Evolutionary conservation across 805 yeast genomes (phyloP), one percentile per base, ranked within the genome.

Genomic region (Candida schatavii): DNA sequence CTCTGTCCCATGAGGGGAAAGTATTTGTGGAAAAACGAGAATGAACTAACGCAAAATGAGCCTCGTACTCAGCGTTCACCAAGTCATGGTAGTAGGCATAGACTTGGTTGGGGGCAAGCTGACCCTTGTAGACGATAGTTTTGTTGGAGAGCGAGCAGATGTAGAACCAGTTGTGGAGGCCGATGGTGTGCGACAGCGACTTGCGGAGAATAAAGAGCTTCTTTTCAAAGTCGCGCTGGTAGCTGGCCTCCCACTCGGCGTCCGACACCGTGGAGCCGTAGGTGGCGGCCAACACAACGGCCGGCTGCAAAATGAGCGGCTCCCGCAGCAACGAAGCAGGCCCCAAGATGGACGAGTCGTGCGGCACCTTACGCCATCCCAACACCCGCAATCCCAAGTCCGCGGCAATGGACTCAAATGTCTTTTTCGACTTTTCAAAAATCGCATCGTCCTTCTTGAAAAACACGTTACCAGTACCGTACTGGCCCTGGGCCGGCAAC

Each of bases 1-100:
- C 98, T 68, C 99, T 81, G 69, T 93, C 99, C 99, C 99, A 91
- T n/a, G 97, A 88, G 37, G 99, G 99, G 80, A 91, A 91, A 37
- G 99, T 91, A 67, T 91, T 91, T 25, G 99, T 91, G 44, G 97
- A 89, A 75, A 91, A 91, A 63, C 99, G 81, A 19, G 98, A 90
- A 71, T 91, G 99, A 39, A 91, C 98, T 32, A 91, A 76, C 13
- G 97, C 96, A 74, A 93, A 88, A 61, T 90, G 97, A 35, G 95
- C 93, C 69, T 88, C 91, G 66, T 82, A 91, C 58, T 89, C 93
- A 21, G 89, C 91, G 62, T 88, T 89, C 48, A 81, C 84, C 60
- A 91, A 77, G 67, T 91, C 99, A 61, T 88, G 89, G 72, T 90
- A 91, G 70, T 93, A 91, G 53, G 85, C 81, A 72, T 90, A 93